These are phyloP conservation scores for Botrytis cinerea DNA, from an alignment of 2,329 filamentous ascomycete genomes.

Conservation along the genomic window DNA sequence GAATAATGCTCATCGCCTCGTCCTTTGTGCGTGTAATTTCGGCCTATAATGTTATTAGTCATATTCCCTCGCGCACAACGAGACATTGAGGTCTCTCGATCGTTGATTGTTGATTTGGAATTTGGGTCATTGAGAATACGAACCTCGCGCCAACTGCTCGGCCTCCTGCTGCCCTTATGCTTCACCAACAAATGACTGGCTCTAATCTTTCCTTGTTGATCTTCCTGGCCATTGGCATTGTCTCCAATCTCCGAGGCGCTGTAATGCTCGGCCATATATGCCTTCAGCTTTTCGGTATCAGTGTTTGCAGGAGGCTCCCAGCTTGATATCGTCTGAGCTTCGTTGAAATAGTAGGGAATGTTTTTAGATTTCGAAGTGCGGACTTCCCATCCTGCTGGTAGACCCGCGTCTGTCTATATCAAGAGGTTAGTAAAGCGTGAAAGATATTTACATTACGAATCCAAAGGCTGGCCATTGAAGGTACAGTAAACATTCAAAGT, in stretches of 20 bases:
- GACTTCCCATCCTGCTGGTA: constrained; percentile 89
- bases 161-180: constrained; percentile 83
- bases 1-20: constrained; percentile 78
- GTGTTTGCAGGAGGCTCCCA: constrained; percentile 92
- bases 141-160: constrained; percentile 87
- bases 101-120: background rate
- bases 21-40: constrained; percentile 87
- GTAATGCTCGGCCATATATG: constrained; percentile 90
- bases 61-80: constrained; percentile 5
- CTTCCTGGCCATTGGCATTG: constrained; percentile 41
- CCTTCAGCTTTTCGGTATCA: constrained; percentile 88
- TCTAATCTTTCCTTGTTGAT: constrained; percentile 79
- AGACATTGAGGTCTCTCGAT: background rate
- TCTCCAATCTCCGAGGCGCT: constrained; percentile 54
- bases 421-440: constrained; percentile 14
- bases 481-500: background rate
- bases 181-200: constrained; percentile 92
- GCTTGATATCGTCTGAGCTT: constrained; percentile 79
- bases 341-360: constrained; percentile 98
- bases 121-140: constrained; percentile 29
- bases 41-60: constrained; percentile 47
- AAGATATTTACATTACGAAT: background rate
- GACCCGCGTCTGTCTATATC: constrained; percentile 69
- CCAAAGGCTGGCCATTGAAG: background rate
- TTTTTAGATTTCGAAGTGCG: constrained; percentile 98